A percentile compares a stretch with the other conserved stretches of the same genome.
These are phyloP conservation scores for Grosmannia clavigera DNA, from an alignment of 2,329 filamentous ascomycete species.

Conservation along the genomic window DNA sequence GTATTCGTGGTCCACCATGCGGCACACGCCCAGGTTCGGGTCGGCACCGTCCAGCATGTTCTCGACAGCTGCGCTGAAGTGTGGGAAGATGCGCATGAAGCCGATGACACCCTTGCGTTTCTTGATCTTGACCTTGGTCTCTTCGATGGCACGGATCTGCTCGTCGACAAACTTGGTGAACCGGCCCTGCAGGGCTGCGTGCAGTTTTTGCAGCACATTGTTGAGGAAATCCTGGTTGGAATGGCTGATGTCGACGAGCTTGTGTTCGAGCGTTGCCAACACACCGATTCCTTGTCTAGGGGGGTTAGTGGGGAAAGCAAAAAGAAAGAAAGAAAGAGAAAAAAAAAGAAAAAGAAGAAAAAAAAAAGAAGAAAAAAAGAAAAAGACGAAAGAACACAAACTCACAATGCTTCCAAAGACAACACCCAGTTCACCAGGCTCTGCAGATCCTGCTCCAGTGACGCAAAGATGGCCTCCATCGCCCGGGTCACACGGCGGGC, in stretches of 20 bases:
- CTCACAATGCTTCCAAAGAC: conserved; percentile 57
- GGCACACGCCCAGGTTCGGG: conserved; percentile 49
- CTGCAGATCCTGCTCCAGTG: conserved; percentile 67
- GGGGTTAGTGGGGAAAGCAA: too few species aligned
- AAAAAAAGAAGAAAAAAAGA: too few species aligned
- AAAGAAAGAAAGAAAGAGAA: too few species aligned
- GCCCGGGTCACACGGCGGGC: conserved; percentile 73
- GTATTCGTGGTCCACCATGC: conserved; percentile 77
- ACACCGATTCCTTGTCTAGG: conserved; percentile 69
- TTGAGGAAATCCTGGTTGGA: conserved; percentile 89
- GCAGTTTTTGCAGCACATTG: conserved; percentile 63
- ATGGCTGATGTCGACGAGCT: conserved; percentile 67
- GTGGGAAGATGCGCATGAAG: conserved; percentile 87
- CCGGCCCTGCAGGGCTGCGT: conserved; percentile 57
- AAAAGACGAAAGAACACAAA: too few species aligned
- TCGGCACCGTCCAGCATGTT: conserved; percentile 59
- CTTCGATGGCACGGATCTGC: conserved; percentile 89
- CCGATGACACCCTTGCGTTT: conserved; percentile 94
- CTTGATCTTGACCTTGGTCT: conserved; percentile 98
- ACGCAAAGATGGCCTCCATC: conserved; percentile 81
- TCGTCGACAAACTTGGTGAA: conserved; percentile 89
- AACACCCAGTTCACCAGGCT: conserved; percentile 75
- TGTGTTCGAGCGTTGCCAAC: conserved; percentile 67
- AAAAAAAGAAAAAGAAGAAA: too few species aligned
- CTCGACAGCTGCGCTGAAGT: conserved; percentile 72